These are phyloP conservation scores for Moesziomyces globuligerus DNA, from an alignment of 1,284 basidiomycete species.

Conservation along the genomic window DNA sequence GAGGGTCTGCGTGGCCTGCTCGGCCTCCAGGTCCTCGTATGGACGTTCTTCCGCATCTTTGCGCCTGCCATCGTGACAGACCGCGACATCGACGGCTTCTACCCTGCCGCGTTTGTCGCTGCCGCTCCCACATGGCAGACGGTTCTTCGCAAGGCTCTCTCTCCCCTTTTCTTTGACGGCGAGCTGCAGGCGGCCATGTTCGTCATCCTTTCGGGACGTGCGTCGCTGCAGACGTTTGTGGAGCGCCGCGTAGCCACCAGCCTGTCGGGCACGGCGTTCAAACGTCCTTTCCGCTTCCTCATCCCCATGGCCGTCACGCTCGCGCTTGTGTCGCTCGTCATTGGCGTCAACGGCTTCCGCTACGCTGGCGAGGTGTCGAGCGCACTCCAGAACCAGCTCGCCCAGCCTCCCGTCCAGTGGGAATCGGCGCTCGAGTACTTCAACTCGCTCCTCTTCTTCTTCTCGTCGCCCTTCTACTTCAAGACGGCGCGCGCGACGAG, in stretches of 20 bases:
- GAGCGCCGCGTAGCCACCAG: slow-evolving; percentile 42
- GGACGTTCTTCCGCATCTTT: slow-evolving; percentile 58
- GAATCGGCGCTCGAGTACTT: slow-evolving; percentile 46
- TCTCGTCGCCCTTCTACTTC: slow-evolving; percentile 35
- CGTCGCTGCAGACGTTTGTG: slow-evolving; percentile 48
- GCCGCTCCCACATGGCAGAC: slow-evolving; percentile 40
- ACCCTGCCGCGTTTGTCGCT: slow-evolving; percentile 34
- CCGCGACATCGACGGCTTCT: slow-evolving; percentile 42
- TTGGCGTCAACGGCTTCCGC: slow-evolving; percentile 42
- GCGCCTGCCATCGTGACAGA: slow-evolving; percentile 53
- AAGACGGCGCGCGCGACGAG: slow-evolving; percentile 28
- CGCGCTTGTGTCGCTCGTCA: slow-evolving; percentile 38
- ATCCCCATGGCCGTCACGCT: slow-evolving; percentile 47
- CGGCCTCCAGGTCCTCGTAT: slow-evolving; percentile 50
- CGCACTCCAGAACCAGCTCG: slow-evolving; percentile 35
- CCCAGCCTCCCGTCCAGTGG: slow-evolving; percentile 38
- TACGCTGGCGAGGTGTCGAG: slow-evolving; percentile 25
- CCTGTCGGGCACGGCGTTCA: slow-evolving; percentile 51
- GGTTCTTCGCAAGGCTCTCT: slow-evolving; percentile 46
- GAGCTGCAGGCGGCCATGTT: slow-evolving; percentile 50
- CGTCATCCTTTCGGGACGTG: slow-evolving; percentile 49
- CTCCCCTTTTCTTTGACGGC: slow-evolving; percentile 53
- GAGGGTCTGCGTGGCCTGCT: slow-evolving; percentile 52
- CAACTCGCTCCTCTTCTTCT: slow-evolving; percentile 48
- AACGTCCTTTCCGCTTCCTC: slow-evolving; percentile 52